phyloP scores from a whole-genome alignment of 768 basidiomycete species.

The Kwoniella europaea region DNA sequence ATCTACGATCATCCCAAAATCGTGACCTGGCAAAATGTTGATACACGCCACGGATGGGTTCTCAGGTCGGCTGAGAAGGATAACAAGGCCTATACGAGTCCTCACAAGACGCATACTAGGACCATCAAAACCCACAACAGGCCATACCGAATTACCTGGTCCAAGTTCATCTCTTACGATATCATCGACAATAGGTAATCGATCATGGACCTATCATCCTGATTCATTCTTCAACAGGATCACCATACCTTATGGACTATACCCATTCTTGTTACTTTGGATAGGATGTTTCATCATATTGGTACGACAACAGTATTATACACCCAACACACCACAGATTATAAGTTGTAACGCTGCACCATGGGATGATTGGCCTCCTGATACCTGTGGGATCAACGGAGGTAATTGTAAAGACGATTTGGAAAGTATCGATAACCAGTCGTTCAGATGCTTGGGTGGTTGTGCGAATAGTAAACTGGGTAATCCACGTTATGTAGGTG shows the following conservation, averaged over 20 bases:
- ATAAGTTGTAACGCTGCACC: conserved; percentile 34
- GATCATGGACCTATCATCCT: conserved; percentile 13
- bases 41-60: neutral
- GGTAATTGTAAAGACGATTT: conserved; percentile 32
- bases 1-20: neutral
- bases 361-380: conserved; percentile 49
- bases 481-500: conserved; percentile 47
- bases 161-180: conserved; percentile 17
- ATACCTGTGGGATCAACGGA: conserved; percentile 45
- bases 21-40: neutral
- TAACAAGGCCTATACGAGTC: neutral
- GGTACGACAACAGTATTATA: conserved; percentile 47
- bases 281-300: conserved; percentile 40
- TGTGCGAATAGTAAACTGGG: conserved; percentile 42
- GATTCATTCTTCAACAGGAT: conserved; percentile 15
- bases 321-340: conserved; percentile 23
- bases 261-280: conserved; percentile 39
- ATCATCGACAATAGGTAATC: conserved; percentile 6
- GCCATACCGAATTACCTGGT: conserved; percentile 5
- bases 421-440: conserved; percentile 10
- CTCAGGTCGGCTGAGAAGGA: conserved; percentile 5
- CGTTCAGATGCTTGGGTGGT: conserved; percentile 47
- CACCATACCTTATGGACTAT: conserved; percentile 9
- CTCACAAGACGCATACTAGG: conserved; percentile 18
- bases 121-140: conserved; percentile 11